phyloP scores from a whole-genome alignment of 2,329 filamentous ascomycete genomes.

The Phialophora chinensis region DNA sequence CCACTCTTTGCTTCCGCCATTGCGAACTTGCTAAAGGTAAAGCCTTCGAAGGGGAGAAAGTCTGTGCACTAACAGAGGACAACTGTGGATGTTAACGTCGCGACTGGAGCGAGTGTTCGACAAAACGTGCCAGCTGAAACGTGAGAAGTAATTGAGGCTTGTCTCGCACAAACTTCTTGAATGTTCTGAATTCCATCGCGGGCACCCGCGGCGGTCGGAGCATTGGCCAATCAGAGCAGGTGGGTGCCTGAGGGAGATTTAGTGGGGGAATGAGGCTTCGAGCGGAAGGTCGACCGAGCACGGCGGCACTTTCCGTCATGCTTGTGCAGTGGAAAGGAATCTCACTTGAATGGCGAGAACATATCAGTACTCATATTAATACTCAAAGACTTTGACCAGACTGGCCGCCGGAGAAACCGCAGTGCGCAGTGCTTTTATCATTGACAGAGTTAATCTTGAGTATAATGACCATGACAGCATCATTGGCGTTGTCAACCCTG shows the following conservation, averaged over 20 bases:
- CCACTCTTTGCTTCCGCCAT: constrained; percentile 33
- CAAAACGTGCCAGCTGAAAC: not conserved
- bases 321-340: not conserved
- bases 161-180: constrained; percentile 33
- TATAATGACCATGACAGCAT: not conserved
- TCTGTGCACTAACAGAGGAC: not conserved
- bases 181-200: constrained; percentile 27
- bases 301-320: not conserved
- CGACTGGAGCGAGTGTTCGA: not conserved
- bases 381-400: not conserved
- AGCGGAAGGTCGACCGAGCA: constrained; percentile 21
- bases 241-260: constrained; percentile 28
- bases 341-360: not conserved
- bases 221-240: constrained; percentile 22
- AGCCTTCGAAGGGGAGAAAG: not conserved
- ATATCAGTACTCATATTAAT: not conserved
- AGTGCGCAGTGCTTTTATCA: not conserved
- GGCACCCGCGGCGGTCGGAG: constrained; percentile 16
- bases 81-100: not conserved
- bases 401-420: not conserved
- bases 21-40: not conserved
- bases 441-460: not conserved
- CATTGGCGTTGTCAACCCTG: not conserved
- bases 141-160: not conserved
- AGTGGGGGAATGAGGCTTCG: constrained; percentile 4